Conservation (phyloP, 75 land plant species). For the Sequoiadendron giganteum region DNA sequence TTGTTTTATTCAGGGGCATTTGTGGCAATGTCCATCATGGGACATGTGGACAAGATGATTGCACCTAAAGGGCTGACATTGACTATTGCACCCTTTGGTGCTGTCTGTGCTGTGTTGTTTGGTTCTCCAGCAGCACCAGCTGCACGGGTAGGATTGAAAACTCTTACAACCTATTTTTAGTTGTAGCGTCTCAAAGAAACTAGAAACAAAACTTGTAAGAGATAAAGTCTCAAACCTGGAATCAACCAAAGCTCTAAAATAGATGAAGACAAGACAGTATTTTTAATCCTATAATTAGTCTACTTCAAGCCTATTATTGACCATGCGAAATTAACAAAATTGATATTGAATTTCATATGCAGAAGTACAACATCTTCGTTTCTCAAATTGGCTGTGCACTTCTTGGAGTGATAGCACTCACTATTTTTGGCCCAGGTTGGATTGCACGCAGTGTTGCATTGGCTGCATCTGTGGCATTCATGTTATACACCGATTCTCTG, state of each 20-base stretch:
- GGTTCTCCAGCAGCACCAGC: conserved; percentile 68
- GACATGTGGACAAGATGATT: conserved; percentile 58
- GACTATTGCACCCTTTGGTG: conserved; percentile 83
- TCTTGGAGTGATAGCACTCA: conserved; percentile 63
- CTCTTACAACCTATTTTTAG: neutral
- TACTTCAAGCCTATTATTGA: neutral
- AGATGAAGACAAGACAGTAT: neutral
- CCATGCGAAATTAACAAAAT: neutral
- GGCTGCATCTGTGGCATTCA: conserved; percentile 83
- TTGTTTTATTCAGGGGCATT: conserved; percentile 63
- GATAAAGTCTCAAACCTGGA: neutral
- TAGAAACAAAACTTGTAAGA: neutral
- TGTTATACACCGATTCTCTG: conserved; percentile 55
- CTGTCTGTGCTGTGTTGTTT: conserved; percentile 81
- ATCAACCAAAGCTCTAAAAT: neutral
- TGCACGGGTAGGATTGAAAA: conserved; percentile 50
- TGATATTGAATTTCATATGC: conserved; percentile 19
- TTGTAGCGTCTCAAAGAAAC: neutral
- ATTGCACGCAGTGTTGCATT: conserved; percentile 67
- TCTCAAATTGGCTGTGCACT: conserved; percentile 81
- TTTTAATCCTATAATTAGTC: neutral
- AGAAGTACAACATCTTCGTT: conserved; percentile 87
- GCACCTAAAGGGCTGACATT: conserved; percentile 61
- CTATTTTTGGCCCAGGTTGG: conserved; percentile 80
- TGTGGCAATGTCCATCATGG: conserved; percentile 74